Evolutionary conservation across 2,329 filamentous ascomycete species (phyloP), one percentile per base, ranked within the genome.

Genomic region (Ilyonectria mors-panacis): DNA sequence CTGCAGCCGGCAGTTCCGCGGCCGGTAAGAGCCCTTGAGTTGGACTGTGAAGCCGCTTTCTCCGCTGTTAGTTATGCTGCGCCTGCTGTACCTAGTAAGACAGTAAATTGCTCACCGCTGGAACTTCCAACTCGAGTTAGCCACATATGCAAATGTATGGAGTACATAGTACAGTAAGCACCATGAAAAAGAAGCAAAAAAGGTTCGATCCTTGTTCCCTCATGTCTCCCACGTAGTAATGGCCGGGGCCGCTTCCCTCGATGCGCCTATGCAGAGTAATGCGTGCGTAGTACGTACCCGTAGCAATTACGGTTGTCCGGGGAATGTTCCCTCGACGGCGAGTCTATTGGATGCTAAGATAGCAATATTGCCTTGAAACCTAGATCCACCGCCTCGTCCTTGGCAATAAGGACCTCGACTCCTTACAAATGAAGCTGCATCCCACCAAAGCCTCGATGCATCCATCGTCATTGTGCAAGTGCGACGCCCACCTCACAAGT

Each of bases 351-450:
- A 53, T 21, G 50, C 30, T 12, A 50, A 50, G 26, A 28, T 15
- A 12, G 17, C 23, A 50, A 12, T 50, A 12, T 26, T 50, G 7
- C 23, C 23, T 50, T 4, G 47, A 26, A 28, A 8, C 17, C 5
- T 9, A 50, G 23, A 17, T 50, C 23, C 12, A 19, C 9, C 17
- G n/a, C 39, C 33, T 45, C 8, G 12, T 39, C n/a, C 42, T n/a
- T 48, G 30, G 21, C 30, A 30, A 37, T 28, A 28, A 47, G 42
- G 44, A 44, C 17, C 7, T 19, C 56, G 37, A 26, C 42, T 50
- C 44, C 26, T 23, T 48, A 59, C 56, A 59, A 59, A 59, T 48
- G 42, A 23, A 45, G 42, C 44, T n/a, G 56, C 56, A 48, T 48
- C 42, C 56, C 42, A 8, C 44, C 56, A 12, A 37, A 59, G n/a